Percentiles rank a stretch among this genome's conserved stretches.
These are phyloP conservation scores for Cubamyces lactineus DNA, from an alignment of 768 basidiomycete genomes.

Conservation along the genomic window DNA sequence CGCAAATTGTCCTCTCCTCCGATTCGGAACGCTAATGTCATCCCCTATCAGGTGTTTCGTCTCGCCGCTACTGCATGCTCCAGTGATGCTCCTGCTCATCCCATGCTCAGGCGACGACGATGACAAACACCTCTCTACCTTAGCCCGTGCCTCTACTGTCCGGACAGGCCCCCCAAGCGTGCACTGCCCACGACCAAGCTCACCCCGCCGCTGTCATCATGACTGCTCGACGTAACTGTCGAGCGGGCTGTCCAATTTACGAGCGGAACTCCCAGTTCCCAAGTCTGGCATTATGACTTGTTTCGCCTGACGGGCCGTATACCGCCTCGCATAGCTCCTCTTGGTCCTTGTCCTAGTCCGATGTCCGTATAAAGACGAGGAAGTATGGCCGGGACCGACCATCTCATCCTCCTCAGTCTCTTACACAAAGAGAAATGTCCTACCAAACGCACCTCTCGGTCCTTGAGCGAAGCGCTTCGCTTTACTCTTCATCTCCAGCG, in stretches of 20 bases:
- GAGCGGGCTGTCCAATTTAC: slow-evolving; percentile 22
- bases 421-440: slow-evolving; percentile 20
- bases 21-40: slow-evolving; percentile 22
- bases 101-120: neutral
- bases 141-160: slow-evolving; percentile 1
- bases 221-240: slow-evolving; percentile 18
- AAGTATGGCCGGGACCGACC: slow-evolving; percentile 2
- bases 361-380: slow-evolving; percentile 12
- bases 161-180: neutral
- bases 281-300: slow-evolving; percentile 18
- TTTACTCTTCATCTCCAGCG: slow-evolving; percentile 50
- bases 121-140: neutral
- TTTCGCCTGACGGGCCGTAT: slow-evolving; percentile 13
- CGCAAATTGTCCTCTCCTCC: slow-evolving; percentile 16
- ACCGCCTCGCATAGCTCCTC: slow-evolving; percentile 25
- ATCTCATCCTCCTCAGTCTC: slow-evolving; percentile 2
- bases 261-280: slow-evolving; percentile 15
- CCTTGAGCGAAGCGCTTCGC: slow-evolving; percentile 53
- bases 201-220: slow-evolving; percentile 19
- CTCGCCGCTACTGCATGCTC: neutral
- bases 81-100: neutral
- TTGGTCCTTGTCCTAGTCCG: slow-evolving; percentile 1
- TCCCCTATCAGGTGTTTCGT: slow-evolving; percentile 8
- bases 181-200: slow-evolving; percentile 14
- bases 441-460: slow-evolving; percentile 59